Conservation (phyloP, 257 asterid genomes). For the Eustoma russellianum region DNA sequence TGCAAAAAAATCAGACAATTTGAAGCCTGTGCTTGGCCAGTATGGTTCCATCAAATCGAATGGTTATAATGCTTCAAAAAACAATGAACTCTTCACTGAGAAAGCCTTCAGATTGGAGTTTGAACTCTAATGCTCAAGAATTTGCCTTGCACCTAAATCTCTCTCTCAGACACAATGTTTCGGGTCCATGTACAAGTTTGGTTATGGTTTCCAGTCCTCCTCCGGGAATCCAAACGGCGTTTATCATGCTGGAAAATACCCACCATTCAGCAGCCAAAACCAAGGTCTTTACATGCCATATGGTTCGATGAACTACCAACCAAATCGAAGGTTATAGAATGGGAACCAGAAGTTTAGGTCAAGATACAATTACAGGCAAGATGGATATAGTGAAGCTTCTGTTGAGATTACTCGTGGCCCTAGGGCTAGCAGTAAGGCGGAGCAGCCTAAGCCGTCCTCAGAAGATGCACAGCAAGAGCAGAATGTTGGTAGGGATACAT, state of each 20-base stretch:
- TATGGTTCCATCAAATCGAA: conserved; percentile 38
- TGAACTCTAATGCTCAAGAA: conserved; percentile 33
- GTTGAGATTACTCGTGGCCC: conserved; percentile 81
- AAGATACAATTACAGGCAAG: conserved; percentile 33
- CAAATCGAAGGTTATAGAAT: conserved; percentile 39
- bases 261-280: conserved; percentile 31
- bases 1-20: conserved; percentile 29
- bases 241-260: conserved; percentile 35
- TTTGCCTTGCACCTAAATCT: conserved; percentile 29
- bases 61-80: conserved; percentile 29
- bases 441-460: conserved; percentile 17
- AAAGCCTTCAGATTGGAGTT: conserved; percentile 26
- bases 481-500: conserved; percentile 33
- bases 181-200: conserved; percentile 46
- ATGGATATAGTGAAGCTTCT: conserved; percentile 38
- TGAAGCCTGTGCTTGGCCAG: conserved; percentile 24
- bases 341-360: conserved; percentile 35
- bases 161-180: conserved; percentile 37
- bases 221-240: conserved; percentile 31
- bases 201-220: conserved; percentile 43
- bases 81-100: conserved; percentile 5
- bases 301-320: conserved; percentile 32
- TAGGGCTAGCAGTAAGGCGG: conserved; percentile 35
- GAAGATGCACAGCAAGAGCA: conserved; percentile 33
- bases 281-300: conserved; percentile 32